Conservation (phyloP, 148 eudicot species). For the Silene conica region DNA sequence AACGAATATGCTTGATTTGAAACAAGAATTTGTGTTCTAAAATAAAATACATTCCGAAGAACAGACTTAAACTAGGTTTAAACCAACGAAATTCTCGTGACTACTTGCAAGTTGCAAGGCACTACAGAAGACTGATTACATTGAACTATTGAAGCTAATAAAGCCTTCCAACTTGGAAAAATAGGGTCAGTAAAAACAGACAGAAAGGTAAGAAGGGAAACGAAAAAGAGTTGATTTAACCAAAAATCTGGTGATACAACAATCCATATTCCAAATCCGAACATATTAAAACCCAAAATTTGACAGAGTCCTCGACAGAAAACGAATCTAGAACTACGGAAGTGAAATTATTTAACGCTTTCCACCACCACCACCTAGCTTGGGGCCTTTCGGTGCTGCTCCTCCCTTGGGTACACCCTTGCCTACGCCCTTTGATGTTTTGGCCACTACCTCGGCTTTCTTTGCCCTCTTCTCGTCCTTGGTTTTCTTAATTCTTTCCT, state of each 20-base stretch:
- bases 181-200: background rate
- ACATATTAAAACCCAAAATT: conserved; percentile 29
- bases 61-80: no score
- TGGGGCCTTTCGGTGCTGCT: conserved; percentile 48
- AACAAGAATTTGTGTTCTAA: no score
- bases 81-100: no score
- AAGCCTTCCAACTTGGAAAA: no score
- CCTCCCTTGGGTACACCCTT: conserved; percentile 46
- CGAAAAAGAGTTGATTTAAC: conserved; percentile 12
- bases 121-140: no score
- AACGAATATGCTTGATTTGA: no score
- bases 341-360: conserved; percentile 37
- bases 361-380: conserved; percentile 68
- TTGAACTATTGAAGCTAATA: no score
- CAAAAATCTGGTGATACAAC: conserved; percentile 23
- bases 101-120: no score
- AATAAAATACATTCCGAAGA: no score
- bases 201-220: background rate
- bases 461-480: conserved; percentile 66
- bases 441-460: conserved; percentile 46
- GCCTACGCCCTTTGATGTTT: conserved; percentile 31
- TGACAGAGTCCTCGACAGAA: conserved; percentile 15
- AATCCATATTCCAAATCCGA: conserved; percentile 16
- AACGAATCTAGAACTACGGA: conserved; percentile 19
- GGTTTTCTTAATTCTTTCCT: conserved; percentile 68